These are phyloP conservation scores for Pouteria campechiana DNA, from an alignment of 179 eudicot genomes.

Conservation along the genomic window DNA sequence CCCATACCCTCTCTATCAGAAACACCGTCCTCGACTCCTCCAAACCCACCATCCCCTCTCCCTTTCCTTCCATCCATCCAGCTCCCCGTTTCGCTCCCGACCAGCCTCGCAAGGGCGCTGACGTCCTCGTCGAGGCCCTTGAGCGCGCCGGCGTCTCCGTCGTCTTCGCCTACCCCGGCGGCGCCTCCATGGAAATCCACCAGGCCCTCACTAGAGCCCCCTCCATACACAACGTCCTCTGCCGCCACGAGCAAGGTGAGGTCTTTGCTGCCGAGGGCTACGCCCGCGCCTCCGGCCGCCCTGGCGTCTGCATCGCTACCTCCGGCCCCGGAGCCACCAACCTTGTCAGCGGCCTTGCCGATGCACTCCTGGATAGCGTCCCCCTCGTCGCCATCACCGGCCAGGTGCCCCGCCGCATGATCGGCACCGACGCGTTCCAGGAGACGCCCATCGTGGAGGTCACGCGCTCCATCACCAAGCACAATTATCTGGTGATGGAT, in stretches of 20 bases:
- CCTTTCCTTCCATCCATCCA: not conserved
- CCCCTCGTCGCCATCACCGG: slow-evolving; percentile 87
- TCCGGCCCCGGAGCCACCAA: slow-evolving; percentile 96
- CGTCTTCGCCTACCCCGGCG: slow-evolving; percentile 93
- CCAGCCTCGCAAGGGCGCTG: slow-evolving; percentile 74
- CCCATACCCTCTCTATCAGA: slow-evolving; percentile 3
- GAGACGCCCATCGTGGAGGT: slow-evolving; percentile 97
- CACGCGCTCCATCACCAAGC: slow-evolving; percentile 73
- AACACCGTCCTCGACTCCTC: slow-evolving; percentile 9
- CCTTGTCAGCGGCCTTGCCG: slow-evolving; percentile 68
- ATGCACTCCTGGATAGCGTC: slow-evolving; percentile 63
- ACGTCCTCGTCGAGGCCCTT: slow-evolving; percentile 78
- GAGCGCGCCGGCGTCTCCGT: slow-evolving; percentile 67
- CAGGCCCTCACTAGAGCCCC: slow-evolving; percentile 74
- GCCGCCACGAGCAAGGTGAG: slow-evolving; percentile 82
- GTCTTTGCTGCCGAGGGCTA: slow-evolving; percentile 81
- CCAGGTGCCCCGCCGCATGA: slow-evolving; percentile 79
- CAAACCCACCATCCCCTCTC: slow-evolving; percentile 6
- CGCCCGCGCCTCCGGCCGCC: slow-evolving; percentile 66
- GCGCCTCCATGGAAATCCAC: slow-evolving; percentile 84
- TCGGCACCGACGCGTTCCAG: slow-evolving; percentile 84
- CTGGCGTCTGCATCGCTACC: slow-evolving; percentile 91
- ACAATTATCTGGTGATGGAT: slow-evolving; percentile 67
- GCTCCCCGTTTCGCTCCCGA: slow-evolving; percentile 38
- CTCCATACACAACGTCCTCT: slow-evolving; percentile 55